phyloP scores from a whole-genome alignment of 305 asterid genomes.

The Ilex paraguariensis region DNA sequence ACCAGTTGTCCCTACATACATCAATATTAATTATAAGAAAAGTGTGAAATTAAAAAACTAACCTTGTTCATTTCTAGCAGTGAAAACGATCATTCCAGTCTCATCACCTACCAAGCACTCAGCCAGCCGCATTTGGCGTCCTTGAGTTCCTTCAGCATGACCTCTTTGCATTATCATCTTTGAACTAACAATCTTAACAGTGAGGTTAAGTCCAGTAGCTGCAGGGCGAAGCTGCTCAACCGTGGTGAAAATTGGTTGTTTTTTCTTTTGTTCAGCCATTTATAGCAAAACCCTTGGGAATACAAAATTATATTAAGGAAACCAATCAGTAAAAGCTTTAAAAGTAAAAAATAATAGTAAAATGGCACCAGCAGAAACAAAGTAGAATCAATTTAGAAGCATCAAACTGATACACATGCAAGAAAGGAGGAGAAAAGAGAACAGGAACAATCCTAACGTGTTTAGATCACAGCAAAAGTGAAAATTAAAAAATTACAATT shows the following conservation, averaged over 20 bases:
- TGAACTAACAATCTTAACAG: slow-evolving; percentile 27
- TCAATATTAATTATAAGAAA: no score
- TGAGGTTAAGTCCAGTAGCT: slow-evolving; percentile 33
- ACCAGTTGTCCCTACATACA: no score
- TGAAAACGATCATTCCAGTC: slow-evolving; percentile 33
- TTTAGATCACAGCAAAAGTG: no score
- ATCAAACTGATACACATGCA: no score
- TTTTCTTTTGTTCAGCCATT: slow-evolving; percentile 38
- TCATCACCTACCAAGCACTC: slow-evolving; percentile 44
- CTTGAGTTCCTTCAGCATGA: slow-evolving; percentile 4
- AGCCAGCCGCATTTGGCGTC: slow-evolving; percentile 30
- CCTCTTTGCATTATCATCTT: slow-evolving; percentile 30
- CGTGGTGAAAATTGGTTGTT: slow-evolving; percentile 29
- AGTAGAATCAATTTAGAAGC: no score
- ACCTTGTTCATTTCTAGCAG: slow-evolving; percentile 44
- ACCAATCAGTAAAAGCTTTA: not conserved
- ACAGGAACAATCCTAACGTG: no score
- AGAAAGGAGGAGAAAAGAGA: no score
- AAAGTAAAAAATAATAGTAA: no score
- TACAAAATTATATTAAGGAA: not conserved
- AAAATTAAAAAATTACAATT: no score
- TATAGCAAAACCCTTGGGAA: slow-evolving; percentile 5
- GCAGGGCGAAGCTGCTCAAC: slow-evolving; percentile 35
- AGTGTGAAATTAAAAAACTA: not conserved
- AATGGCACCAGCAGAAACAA: not conserved